These are phyloP conservation scores for Botryotinia calthae DNA, from an alignment of 2,329 filamentous ascomycete species.

Conservation along the genomic window DNA sequence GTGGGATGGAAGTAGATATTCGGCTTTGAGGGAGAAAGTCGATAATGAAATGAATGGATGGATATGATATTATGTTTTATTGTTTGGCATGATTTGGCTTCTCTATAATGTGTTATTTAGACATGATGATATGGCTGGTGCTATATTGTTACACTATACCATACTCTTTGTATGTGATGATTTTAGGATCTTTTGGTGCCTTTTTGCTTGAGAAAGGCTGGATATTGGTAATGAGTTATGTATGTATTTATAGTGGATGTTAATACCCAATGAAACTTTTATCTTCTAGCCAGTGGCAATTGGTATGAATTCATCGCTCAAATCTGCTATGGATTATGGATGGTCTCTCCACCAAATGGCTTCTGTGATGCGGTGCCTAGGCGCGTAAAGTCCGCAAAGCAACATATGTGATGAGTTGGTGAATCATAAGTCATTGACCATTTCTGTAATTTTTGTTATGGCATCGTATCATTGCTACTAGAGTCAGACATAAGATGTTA, in stretches of 20 bases:
- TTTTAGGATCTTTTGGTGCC: not conserved
- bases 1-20: conserved; percentile 32
- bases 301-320: not conserved
- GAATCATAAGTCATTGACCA: not conserved
- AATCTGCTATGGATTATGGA: too few relatives aligned
- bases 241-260: not conserved
- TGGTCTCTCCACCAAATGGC: too few relatives aligned
- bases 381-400: not conserved
- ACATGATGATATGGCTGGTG: not conserved
- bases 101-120: not conserved
- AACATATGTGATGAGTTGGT: not conserved
- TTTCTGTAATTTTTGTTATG: not conserved
- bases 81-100: not conserved
- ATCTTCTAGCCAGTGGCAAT: not conserved
- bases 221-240: not conserved
- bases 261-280: not conserved
- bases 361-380: not conserved
- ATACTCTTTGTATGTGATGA: not conserved
- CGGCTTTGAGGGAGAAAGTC: conserved; percentile 32
- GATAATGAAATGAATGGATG: conserved; percentile 16
- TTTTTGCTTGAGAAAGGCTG: not conserved
- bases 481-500: not conserved
- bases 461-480: not conserved
- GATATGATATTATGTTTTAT: not conserved
- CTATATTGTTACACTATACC: not conserved